Percentiles rank a stretch among this genome's conserved stretches.
Evolutionary conservation across 306 rosid species (phyloP).

Genomic region (Prunus fruticosa): DNA sequence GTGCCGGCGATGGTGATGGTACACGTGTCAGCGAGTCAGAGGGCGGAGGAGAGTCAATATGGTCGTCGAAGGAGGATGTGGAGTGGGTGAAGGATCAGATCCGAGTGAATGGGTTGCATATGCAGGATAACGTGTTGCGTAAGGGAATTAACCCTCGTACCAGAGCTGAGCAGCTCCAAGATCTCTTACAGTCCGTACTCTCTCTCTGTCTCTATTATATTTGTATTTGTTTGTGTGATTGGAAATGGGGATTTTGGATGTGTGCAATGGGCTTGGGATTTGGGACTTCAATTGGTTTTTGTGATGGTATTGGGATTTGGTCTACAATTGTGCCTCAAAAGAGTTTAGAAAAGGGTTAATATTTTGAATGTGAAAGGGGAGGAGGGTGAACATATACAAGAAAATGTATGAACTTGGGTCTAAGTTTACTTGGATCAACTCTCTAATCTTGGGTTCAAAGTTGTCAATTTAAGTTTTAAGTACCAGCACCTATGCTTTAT

Average conservation of each 20-base stretch:
- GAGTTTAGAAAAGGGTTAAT: too few species aligned
- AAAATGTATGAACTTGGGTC: not conserved
- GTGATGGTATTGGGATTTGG: not conserved
- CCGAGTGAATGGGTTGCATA: constrained; percentile 68
- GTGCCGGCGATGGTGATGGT: not conserved
- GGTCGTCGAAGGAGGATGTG: constrained; percentile 62
- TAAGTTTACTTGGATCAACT: not conserved
- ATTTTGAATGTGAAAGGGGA: too few species aligned
- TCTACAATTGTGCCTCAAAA: not conserved
- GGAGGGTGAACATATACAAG: not conserved
- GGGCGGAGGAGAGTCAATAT: constrained; percentile 15
- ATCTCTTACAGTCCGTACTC: constrained; percentile 56
- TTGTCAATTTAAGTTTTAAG: not conserved
- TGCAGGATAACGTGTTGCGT: constrained; percentile 83
- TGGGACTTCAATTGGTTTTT: not conserved
- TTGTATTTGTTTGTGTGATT: not conserved
- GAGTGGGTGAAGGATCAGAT: constrained; percentile 87
- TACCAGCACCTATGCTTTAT: not conserved
- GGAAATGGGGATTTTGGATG: not conserved
- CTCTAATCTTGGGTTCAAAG: not conserved
- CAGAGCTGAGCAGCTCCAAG: constrained; percentile 81
- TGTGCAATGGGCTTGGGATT: not conserved
- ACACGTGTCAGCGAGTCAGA: constrained; percentile 7
- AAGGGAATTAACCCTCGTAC: constrained; percentile 92
- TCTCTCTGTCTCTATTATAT: not conserved